A percentile compares a stretch with the other conserved stretches of the same genome.
These are phyloP conservation scores for Saturnispora quitensis DNA, from an alignment of 805 yeast species.

Conservation along the genomic window DNA sequence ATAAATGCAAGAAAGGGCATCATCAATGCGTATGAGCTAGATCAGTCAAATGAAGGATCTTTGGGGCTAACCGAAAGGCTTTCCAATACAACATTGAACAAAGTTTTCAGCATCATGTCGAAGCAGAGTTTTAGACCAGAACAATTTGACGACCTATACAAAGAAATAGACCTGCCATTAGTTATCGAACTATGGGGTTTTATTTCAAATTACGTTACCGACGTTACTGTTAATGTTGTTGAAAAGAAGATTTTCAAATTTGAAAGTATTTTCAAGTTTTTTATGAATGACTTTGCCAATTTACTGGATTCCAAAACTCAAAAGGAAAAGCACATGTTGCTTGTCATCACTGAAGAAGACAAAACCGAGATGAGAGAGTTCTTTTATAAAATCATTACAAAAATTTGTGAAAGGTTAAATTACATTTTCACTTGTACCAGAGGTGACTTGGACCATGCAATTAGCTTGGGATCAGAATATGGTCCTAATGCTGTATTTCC, in stretches of 20 bases:
- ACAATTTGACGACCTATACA: conserved; percentile 23
- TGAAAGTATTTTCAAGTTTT: conserved; percentile 47
- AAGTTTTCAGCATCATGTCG: conserved; percentile 18
- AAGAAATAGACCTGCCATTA: conserved; percentile 39
- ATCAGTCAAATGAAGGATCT: not conserved
- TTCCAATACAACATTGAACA: conserved; percentile 21
- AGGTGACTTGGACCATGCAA: conserved; percentile 28
- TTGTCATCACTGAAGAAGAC: conserved; percentile 37
- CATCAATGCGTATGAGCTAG: conserved; percentile 26
- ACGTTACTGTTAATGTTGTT: conserved; percentile 26
- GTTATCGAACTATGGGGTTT: conserved; percentile 54
- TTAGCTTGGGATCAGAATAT: conserved; percentile 5
- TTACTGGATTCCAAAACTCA: conserved; percentile 20
- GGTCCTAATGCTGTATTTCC: conserved; percentile 8
- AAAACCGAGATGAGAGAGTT: conserved; percentile 29
- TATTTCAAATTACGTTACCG: conserved; percentile 32
- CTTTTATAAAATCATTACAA: conserved; percentile 20
- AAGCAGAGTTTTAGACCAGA: conserved; percentile 18
- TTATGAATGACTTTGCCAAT: conserved; percentile 34
- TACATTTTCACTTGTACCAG: conserved; percentile 28
- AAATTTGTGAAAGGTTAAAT: conserved; percentile 23
- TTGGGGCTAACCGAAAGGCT: conserved; percentile 13
- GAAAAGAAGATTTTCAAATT: conserved; percentile 36
- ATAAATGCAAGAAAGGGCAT: conserved; percentile 33
- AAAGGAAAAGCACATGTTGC: conserved; percentile 17